These are phyloP conservation scores for Candida quercuum DNA, from an alignment of 805 yeast species.

Conservation along the genomic window DNA sequence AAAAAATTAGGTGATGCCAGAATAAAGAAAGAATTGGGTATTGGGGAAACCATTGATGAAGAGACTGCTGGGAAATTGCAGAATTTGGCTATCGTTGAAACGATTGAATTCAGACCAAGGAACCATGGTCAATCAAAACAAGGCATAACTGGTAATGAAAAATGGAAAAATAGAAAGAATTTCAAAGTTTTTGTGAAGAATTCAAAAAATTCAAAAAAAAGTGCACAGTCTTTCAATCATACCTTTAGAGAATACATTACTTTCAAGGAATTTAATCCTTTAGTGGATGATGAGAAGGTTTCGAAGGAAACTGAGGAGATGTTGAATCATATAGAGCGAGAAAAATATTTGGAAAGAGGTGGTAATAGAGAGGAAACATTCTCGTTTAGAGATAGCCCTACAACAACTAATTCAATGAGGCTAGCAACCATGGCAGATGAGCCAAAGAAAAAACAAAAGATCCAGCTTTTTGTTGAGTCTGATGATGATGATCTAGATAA, in stretches of 20 bases:
- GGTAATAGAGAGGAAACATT: slow-evolving; percentile 1
- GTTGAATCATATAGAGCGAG: slow-evolving; percentile 10
- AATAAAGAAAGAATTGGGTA: slow-evolving; percentile 12
- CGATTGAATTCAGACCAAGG: slow-evolving; percentile 17
- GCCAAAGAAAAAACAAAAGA: neutral
- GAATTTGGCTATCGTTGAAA: slow-evolving; percentile 32
- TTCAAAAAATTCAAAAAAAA: slow-evolving; percentile 8
- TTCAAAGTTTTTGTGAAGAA: slow-evolving; percentile 34
- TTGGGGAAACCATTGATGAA: slow-evolving; percentile 6
- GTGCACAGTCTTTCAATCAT: slow-evolving; percentile 12
- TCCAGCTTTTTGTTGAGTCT: slow-evolving; percentile 12
- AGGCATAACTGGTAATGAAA: slow-evolving; percentile 6
- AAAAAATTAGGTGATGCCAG: slow-evolving; percentile 19
- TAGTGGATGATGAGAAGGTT: slow-evolving; percentile 1
- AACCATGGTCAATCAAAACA: slow-evolving; percentile 1
- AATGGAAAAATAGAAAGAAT: slow-evolving; percentile 31
- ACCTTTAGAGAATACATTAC: slow-evolving; percentile 29
- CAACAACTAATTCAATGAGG: neutral
- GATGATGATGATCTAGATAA: slow-evolving; percentile 13
- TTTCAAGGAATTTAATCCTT: slow-evolving; percentile 21
- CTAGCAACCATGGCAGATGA: slow-evolving; percentile 1
- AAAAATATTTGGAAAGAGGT: slow-evolving; percentile 7
- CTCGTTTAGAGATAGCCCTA: slow-evolving; percentile 1
- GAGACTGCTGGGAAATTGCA: slow-evolving; percentile 26
- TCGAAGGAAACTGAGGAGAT: slow-evolving; percentile 1